Conservation (phyloP, 305 asterid species). For the Fraxinus platypoda region DNA sequence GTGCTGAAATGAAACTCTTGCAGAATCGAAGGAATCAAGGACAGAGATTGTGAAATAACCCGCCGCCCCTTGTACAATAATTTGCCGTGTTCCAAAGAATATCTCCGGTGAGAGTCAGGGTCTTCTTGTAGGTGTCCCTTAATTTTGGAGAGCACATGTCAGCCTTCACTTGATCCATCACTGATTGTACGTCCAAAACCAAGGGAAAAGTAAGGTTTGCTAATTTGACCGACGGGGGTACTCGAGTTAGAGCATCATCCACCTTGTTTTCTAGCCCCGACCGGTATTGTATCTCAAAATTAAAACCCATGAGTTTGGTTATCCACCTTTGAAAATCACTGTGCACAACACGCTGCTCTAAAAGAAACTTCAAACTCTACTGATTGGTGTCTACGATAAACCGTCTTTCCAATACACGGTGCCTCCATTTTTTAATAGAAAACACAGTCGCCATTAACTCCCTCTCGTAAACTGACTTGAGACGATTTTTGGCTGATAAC, state of each 20-base stretch:
- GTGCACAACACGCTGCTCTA: background rate
- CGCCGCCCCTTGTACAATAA: background rate
- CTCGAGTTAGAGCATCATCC: no score
- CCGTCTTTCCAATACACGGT: background rate
- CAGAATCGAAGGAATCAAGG: background rate
- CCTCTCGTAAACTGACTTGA: background rate
- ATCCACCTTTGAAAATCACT: background rate
- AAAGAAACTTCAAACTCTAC: background rate
- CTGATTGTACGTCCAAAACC: background rate
- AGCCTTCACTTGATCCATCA: background rate
- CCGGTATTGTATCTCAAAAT: background rate
- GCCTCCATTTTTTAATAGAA: no score
- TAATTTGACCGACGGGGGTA: no score
- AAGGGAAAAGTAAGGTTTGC: background rate
- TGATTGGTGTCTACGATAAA: background rate
- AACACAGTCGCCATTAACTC: background rate
- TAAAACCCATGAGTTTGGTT: background rate
- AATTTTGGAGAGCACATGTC: background rate
- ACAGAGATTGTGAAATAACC: background rate
- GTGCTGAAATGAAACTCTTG: background rate
- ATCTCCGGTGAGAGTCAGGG: background rate
- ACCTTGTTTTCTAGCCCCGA: no score
- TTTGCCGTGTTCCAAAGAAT: background rate
- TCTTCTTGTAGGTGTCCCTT: background rate
- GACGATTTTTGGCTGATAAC: background rate